These are phyloP conservation scores for Dimargaris verticillata DNA, from an alignment of 192 early-diverging fungal genomes.

Conservation along the genomic window DNA sequence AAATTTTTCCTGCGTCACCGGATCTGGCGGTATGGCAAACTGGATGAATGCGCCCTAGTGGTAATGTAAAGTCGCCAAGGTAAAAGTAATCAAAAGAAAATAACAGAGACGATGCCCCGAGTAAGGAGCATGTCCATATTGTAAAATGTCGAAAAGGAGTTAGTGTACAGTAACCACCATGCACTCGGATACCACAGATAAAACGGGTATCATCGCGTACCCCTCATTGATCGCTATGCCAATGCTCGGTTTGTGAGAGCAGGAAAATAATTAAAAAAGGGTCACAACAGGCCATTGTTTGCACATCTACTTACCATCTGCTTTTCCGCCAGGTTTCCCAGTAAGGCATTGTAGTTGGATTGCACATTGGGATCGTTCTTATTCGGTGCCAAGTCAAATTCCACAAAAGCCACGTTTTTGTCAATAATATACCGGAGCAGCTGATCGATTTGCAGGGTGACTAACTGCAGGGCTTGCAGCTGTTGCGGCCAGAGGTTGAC, in stretches of 20 bases:
- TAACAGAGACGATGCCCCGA: not conserved
- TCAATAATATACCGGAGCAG: conserved; percentile 4
- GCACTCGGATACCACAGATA: not conserved
- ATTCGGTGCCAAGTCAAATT: not conserved
- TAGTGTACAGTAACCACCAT: not conserved
- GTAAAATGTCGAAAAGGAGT: not conserved
- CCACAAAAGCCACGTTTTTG: not conserved
- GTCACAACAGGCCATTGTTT: not conserved
- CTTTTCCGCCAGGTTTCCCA: conserved; percentile 7
- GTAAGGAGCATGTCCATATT: not conserved
- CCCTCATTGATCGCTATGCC: not conserved
- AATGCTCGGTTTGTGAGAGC: not conserved
- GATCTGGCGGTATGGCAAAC: not conserved
- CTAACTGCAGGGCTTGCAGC: not conserved
- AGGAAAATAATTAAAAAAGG: not conserved
- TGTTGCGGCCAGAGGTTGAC: not conserved
- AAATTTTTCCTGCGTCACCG: not conserved
- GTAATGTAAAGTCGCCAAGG: not conserved
- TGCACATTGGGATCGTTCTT: conserved; percentile 1
- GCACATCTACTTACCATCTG: conserved; percentile 1
- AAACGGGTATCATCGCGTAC: not conserved
- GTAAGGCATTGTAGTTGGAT: not conserved
- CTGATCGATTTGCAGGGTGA: not conserved
- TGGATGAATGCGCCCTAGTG: not conserved
- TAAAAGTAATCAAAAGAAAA: not conserved